These are phyloP conservation scores for Dacryopinax spathularia DNA, from an alignment of 768 basidiomycete species.

Conservation along the genomic window DNA sequence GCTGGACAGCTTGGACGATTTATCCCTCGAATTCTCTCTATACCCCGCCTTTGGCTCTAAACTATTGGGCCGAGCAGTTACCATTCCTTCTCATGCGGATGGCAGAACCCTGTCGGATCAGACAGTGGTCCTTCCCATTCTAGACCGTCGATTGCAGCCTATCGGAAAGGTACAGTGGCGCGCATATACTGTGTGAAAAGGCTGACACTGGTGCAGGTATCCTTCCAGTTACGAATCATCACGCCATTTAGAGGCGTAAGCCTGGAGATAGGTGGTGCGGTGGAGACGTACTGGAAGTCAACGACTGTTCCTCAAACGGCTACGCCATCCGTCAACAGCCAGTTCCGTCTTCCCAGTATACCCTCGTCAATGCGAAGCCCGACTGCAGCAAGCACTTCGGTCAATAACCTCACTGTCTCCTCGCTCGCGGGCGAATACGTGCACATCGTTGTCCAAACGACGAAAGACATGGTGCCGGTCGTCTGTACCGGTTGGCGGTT, in stretches of 20 bases:
- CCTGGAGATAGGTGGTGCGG: constrained; percentile 81
- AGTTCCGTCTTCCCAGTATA: background rate
- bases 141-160: constrained; percentile 84
- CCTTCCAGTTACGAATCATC: constrained; percentile 75
- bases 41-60: constrained; percentile 97
- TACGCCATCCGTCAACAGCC: constrained; percentile 4
- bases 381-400: constrained; percentile 14
- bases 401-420: constrained; percentile 58
- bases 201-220: constrained; percentile 53
- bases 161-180: constrained; percentile 95
- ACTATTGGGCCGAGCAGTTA: constrained; percentile 85
- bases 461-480: constrained; percentile 82
- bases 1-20: constrained; percentile 50
- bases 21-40: constrained; percentile 81
- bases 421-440: constrained; percentile 84
- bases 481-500: constrained; percentile 62
- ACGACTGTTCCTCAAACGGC: constrained; percentile 32
- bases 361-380: background rate
- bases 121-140: constrained; percentile 44
- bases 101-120: constrained; percentile 28
- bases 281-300: constrained; percentile 99
- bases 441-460: constrained; percentile 78
- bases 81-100: constrained; percentile 58
- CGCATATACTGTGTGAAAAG: no score
- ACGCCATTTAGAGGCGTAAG: constrained; percentile 85